A percentile compares a stretch with the other conserved stretches of the same genome.
These are phyloP conservation scores for Thielaviopsis cerberus DNA, from an alignment of 2,329 filamentous ascomycete genomes.

Conservation along the genomic window DNA sequence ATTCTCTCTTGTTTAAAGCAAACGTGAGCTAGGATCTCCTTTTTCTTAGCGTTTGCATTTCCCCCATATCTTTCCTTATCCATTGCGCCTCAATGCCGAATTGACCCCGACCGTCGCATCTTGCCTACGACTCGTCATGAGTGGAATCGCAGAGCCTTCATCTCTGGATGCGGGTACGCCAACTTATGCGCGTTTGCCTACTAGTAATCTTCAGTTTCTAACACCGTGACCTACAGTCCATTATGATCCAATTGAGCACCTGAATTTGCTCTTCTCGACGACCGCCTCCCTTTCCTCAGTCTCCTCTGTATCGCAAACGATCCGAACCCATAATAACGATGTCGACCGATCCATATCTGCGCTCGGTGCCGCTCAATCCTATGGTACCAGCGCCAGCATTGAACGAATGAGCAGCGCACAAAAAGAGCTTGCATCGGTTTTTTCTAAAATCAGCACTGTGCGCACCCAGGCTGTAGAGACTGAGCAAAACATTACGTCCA, in stretches of 20 bases:
- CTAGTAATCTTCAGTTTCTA: conserved; percentile 13
- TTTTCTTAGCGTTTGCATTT: not conserved
- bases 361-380: conserved; percentile 61
- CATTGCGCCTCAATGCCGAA: not conserved
- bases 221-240: conserved; percentile 30
- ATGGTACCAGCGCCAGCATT: conserved; percentile 71
- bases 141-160: conserved; percentile 18
- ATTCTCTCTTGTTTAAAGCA: too few species aligned
- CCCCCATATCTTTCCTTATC: not conserved
- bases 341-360: conserved; percentile 59
- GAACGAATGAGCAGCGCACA: conserved; percentile 83
- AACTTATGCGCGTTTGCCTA: conserved; percentile 5
- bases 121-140: conserved; percentile 2
- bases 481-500: conserved; percentile 87
- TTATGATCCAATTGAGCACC: conserved; percentile 81
- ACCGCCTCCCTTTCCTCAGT: conserved; percentile 69
- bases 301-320: conserved; percentile 50
- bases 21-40: not conserved
- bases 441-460: conserved; percentile 87
- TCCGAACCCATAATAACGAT: conserved; percentile 61
- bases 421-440: conserved; percentile 71
- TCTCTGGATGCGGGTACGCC: conserved; percentile 28
- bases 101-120: not conserved
- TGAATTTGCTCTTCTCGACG: conserved; percentile 85
- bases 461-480: conserved; percentile 77